Evolutionary conservation across 2,329 filamentous ascomycete species (phyloP).

Genomic region (Ophiostoma triangulosporum): DNA sequence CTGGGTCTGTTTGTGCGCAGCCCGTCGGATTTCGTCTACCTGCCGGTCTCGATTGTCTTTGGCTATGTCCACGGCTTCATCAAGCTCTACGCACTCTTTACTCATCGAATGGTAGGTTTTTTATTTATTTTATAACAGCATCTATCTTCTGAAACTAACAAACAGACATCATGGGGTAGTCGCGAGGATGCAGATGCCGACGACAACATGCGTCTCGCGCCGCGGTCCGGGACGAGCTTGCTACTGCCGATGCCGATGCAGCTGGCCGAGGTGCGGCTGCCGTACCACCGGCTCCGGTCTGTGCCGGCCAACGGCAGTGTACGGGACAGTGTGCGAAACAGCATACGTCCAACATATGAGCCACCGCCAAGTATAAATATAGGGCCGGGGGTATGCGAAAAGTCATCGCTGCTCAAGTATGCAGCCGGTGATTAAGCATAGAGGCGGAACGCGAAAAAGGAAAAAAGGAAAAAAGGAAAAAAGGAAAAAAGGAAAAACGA

Average conservation of each 20-base stretch:
- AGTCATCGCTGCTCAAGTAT: constrained; percentile 9
- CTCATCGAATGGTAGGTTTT: constrained; percentile 56
- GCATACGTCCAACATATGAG: background rate
- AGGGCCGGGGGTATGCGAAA: constrained; percentile 7
- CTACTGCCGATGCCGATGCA: constrained; percentile 28
- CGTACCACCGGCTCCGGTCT: background rate
- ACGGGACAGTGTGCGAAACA: background rate
- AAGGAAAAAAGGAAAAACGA: background rate
- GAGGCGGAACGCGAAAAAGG: background rate
- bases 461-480: background rate
- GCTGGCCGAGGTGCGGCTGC: background rate
- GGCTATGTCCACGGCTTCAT: constrained; percentile 88
- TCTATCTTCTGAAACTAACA: too few relatives aligned
- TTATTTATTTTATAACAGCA: too few relatives aligned
- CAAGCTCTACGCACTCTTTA: constrained; percentile 77
- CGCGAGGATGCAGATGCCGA: constrained; percentile 82
- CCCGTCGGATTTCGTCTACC: constrained; percentile 63
- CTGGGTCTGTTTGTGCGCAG: constrained; percentile 75
- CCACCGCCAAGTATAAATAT: background rate
- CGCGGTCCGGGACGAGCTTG: constrained; percentile 10
- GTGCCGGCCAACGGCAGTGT: background rate
- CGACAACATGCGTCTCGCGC: constrained; percentile 30
- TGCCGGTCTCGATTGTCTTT: constrained; percentile 79
- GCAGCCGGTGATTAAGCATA: too few relatives aligned
- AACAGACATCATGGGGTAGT: constrained; percentile 87